Evolutionary conservation across 352 stramenopile species (phyloP), one percentile per base, ranked within the genome.

Genomic region (Phytophthora palmivora): DNA sequence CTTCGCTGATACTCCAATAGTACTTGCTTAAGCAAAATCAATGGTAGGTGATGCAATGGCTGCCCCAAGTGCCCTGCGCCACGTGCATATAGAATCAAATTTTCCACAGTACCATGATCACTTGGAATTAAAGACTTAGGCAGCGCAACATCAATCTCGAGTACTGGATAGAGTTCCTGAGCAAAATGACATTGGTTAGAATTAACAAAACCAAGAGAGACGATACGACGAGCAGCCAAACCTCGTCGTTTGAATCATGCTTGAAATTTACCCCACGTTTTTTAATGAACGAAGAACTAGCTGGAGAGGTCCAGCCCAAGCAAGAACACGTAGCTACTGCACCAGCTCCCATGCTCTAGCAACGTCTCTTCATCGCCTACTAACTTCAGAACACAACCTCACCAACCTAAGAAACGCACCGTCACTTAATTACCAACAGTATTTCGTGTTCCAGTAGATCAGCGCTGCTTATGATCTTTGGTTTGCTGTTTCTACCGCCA

Each of bases 401-500:
- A 44, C 2, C 11, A 52, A 46, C 46, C 16, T 21, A 41, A 42
- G 21, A 43, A 67, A 55, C 47, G 30, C 41, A 26, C 32, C 22
- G 3, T 54, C 54, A 46, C 41, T 16, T 58, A 59, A n/a, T 28
- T 28, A 6, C 53, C 41, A 53, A 43, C 58, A 62, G 42, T 42
- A 38, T 38, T 16, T 42, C 21, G 28, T 56, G 24, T 36, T 62
- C 32, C 39, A 54, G 2, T 16, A 44, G 33, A 42, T 55, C 41
- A 48, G 30, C 12, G 28, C 33, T 19, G 16, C 6, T 21, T 24
- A 12, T 18, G n/a, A n/a, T n/a, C n/a, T n/a, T 28, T 28, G 24
- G 24, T 28, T 28, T 36, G 36, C 9, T n/a, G 19, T 6, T 41
- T 42, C 24, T 74, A 89, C 66, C 83, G 78, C 78, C 78, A 89